Percentiles rank a stretch among this genome's conserved stretches.
Conservation (phyloP, 2,329 filamentous ascomycete species). For the Aspergillus cejpii region DNA sequence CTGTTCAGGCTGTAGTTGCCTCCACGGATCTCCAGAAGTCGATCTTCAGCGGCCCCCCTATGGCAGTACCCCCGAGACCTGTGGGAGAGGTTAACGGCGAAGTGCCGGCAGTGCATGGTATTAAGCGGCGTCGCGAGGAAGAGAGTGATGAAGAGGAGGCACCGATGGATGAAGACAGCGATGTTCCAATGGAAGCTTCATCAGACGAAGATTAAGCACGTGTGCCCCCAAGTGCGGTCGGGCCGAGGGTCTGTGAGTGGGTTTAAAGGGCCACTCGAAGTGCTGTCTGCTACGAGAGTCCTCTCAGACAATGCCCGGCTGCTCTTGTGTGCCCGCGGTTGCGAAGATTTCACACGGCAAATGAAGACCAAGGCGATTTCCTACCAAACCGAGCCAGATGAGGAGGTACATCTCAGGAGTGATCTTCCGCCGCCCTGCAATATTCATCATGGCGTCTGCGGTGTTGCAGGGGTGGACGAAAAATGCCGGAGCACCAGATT, state of each 20-base stretch:
- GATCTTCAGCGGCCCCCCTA: conserved; percentile 62
- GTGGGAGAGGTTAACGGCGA: conserved; percentile 41
- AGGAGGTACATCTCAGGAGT: conserved; percentile 64
- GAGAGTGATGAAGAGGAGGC: conserved; percentile 49
- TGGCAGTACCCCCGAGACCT: conserved; percentile 46
- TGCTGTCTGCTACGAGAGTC: conserved; percentile 14
- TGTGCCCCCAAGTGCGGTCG: conserved; percentile 4
- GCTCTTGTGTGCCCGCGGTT: conserved; percentile 17
- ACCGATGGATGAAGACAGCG: conserved; percentile 61
- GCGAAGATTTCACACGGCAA: conserved; percentile 60
- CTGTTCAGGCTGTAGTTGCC: conserved; percentile 51
- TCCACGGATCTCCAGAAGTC: conserved; percentile 71
- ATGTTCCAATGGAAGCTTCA: conserved; percentile 63
- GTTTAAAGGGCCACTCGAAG: conserved; percentile 7
- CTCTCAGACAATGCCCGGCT: conserved; percentile 15
- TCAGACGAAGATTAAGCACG: conserved; percentile 61
- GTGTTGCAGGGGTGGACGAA: conserved; percentile 92
- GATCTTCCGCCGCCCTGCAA: conserved; percentile 43
- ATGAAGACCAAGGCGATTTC: conserved; percentile 70
- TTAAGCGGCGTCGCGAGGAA: conserved; percentile 66
- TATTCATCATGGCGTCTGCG: conserved; percentile 66
- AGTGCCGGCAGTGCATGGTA: conserved; percentile 47
- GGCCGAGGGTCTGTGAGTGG: conserved; percentile 11
- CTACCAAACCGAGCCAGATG: conserved; percentile 83
- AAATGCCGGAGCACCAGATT: conserved; percentile 69